A percentile compares a stretch with the other conserved stretches of the same genome.
These are phyloP conservation scores for Aspergillus ellipticus DNA, from an alignment of 495 filamentous ascomycete species.

Conservation along the genomic window DNA sequence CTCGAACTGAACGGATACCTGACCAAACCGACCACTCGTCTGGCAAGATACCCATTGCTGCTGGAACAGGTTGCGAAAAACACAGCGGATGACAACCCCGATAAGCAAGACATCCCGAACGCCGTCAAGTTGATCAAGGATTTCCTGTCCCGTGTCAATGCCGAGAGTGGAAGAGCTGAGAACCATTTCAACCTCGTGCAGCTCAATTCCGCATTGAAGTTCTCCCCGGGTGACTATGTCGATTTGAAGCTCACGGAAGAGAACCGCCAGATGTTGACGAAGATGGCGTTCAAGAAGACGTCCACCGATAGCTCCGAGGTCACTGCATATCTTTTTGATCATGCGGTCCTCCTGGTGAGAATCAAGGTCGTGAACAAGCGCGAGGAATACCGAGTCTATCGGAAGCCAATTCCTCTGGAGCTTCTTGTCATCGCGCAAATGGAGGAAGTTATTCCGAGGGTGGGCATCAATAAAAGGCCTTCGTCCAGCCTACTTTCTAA, in stretches of 20 bases:
- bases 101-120: slow-evolving; percentile 86
- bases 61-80: slow-evolving; percentile 90
- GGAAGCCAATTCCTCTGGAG: slow-evolving; percentile 93
- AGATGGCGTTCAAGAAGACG: slow-evolving; percentile 87
- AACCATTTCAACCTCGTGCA: slow-evolving; percentile 95
- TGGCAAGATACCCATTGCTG: slow-evolving; percentile 91
- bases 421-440: slow-evolving; percentile 91
- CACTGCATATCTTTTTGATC: slow-evolving; percentile 91
- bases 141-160: slow-evolving; percentile 82
- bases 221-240: slow-evolving; percentile 79
- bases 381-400: slow-evolving; percentile 91
- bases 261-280: slow-evolving; percentile 85
- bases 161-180: slow-evolving; percentile 93
- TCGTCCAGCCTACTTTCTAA: slow-evolving; percentile 84
- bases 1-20: slow-evolving; percentile 97
- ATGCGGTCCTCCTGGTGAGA: slow-evolving; percentile 84
- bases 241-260: slow-evolving; percentile 95
- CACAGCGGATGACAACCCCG: slow-evolving; percentile 79
- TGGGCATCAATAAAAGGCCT: slow-evolving; percentile 77
- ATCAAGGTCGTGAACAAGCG: slow-evolving; percentile 88
- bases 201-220: slow-evolving; percentile 84
- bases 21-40: slow-evolving; percentile 94
- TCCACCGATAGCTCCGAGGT: slow-evolving; percentile 86
- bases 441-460: slow-evolving; percentile 84
- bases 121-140: slow-evolving; percentile 82